A percentile compares a stretch with the other conserved stretches of the same genome.
phyloP scores from a whole-genome alignment of 768 basidiomycete genomes.

The Stropharia rugosoannulata region DNA sequence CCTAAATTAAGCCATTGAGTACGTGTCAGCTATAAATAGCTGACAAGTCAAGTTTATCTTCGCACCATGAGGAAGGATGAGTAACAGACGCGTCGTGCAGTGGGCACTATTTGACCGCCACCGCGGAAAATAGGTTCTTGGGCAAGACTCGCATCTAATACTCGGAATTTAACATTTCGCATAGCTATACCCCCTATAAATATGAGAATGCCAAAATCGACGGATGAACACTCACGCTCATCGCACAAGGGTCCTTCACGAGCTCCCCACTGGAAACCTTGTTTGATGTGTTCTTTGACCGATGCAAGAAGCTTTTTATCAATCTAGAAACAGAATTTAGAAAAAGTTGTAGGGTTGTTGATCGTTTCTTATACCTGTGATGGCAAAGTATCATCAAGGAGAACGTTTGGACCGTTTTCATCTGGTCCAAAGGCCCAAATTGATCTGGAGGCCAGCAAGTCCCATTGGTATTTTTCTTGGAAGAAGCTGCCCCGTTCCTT shows the following conservation, averaged over 20 bases:
- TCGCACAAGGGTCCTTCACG: slow-evolving; percentile 97
- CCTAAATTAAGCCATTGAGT: slow-evolving; percentile 43
- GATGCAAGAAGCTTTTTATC: slow-evolving; percentile 90
- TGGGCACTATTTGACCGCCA: slow-evolving; percentile 98
- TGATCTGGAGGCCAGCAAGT: slow-evolving; percentile 92
- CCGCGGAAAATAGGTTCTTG: slow-evolving; percentile 97
- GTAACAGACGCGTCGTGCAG: slow-evolving; percentile 97
- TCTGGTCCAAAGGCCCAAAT: slow-evolving; percentile 99
- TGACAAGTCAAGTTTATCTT: slow-evolving; percentile 8
- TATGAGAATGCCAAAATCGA: not conserved
- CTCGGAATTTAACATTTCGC: slow-evolving; percentile 97
- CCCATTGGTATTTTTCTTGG: slow-evolving; percentile 98
- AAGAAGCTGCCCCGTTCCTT: slow-evolving; percentile 97
- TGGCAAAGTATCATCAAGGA: slow-evolving; percentile 94
- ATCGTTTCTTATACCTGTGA: slow-evolving; percentile 60
- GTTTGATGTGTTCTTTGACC: slow-evolving; percentile 94
- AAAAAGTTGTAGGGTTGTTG: not conserved
- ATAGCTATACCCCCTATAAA: slow-evolving; percentile 61
- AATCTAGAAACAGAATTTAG: slow-evolving; percentile 43
- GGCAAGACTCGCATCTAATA: slow-evolving; percentile 89
- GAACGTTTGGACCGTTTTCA: slow-evolving; percentile 89
- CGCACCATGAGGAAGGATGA: slow-evolving; percentile 97
- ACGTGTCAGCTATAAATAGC: slow-evolving; percentile 16
- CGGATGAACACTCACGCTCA: slow-evolving; percentile 73
- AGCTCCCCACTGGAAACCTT: slow-evolving; percentile 99